Conservation (phyloP, 202 grass and related monocot species). For the Setaria italica region DNA sequence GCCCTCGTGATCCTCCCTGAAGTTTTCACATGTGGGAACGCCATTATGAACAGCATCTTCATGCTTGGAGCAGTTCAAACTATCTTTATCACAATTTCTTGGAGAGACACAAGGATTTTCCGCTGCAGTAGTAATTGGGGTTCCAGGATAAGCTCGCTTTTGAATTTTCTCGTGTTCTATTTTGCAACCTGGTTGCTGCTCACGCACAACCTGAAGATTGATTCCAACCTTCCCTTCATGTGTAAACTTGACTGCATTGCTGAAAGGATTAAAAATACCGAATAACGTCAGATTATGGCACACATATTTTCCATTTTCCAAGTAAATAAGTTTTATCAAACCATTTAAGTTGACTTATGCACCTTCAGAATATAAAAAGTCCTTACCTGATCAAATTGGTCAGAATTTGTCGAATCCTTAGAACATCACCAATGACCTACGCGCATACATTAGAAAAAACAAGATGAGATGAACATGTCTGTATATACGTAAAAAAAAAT, state of each 20-base stretch:
- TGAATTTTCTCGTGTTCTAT: slow-evolving; percentile 37
- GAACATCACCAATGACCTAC: slow-evolving; percentile 91
- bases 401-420: slow-evolving; percentile 95
- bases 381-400: slow-evolving; percentile 91
- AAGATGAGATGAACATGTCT: slow-evolving; percentile 3
- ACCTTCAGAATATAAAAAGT: slow-evolving; percentile 39
- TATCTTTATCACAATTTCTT: slow-evolving; percentile 57
- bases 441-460: slow-evolving; percentile 42
- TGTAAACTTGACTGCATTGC: slow-evolving; percentile 98
- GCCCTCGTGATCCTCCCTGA: slow-evolving; percentile 34
- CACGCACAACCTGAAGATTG: slow-evolving; percentile 66
- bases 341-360: slow-evolving; percentile 31
- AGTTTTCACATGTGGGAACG: slow-evolving; percentile 42
- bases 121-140: slow-evolving; percentile 25
- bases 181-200: slow-evolving; percentile 43
- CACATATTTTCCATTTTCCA: slow-evolving; percentile 30
- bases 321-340: slow-evolving; percentile 9
- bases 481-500: background rate
- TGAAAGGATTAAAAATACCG: slow-evolving; percentile 53
- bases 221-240: slow-evolving; percentile 92
- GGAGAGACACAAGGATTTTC: slow-evolving; percentile 48
- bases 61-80: slow-evolving; percentile 47
- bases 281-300: slow-evolving; percentile 30
- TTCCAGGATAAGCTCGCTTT: slow-evolving; percentile 40
- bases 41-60: slow-evolving; percentile 57